phyloP scores from a whole-genome alignment of 2,329 filamentous ascomycete genomes.

The Scleromitrula shiraiana region DNA sequence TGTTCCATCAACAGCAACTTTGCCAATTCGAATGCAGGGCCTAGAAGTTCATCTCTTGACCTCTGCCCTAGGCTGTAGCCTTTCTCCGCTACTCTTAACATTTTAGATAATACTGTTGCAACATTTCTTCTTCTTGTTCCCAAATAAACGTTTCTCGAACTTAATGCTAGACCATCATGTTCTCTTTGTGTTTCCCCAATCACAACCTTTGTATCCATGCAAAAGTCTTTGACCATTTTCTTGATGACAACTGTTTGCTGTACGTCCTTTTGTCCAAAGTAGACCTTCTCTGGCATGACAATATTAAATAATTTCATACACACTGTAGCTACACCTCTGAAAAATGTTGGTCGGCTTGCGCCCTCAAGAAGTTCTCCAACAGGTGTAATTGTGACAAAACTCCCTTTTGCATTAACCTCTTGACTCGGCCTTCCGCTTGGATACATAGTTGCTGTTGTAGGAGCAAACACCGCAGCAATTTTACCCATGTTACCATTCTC shows the following conservation, averaged over 20 bases:
- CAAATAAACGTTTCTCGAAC: slow-evolving; percentile 89
- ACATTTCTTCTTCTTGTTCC: slow-evolving; percentile 64
- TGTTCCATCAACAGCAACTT: slow-evolving; percentile 52
- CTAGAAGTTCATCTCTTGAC: slow-evolving; percentile 60
- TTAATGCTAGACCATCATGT: slow-evolving; percentile 76
- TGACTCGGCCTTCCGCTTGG: slow-evolving; percentile 63
- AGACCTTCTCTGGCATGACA: slow-evolving; percentile 67
- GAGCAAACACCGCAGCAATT: slow-evolving; percentile 79
- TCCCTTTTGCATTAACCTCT: slow-evolving; percentile 69
- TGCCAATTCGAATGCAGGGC: slow-evolving; percentile 56
- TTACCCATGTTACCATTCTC: slow-evolving; percentile 52
- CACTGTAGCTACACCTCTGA: slow-evolving; percentile 90
- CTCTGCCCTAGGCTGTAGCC: slow-evolving; percentile 48
- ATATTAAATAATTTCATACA: slow-evolving; percentile 93
- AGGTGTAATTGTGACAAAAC: slow-evolving; percentile 86
- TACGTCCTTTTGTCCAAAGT: slow-evolving; percentile 97
- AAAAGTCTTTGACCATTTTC: slow-evolving; percentile 81
- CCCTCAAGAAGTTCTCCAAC: slow-evolving; percentile 78
- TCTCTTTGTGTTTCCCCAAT: slow-evolving; percentile 72
- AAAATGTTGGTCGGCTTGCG: slow-evolving; percentile 81
- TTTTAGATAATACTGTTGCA: slow-evolving; percentile 63
- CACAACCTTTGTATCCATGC: slow-evolving; percentile 65
- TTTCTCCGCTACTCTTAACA: slow-evolving; percentile 62
- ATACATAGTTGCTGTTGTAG: slow-evolving; percentile 78
- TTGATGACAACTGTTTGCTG: slow-evolving; percentile 91